Base-by-base conservation (phyloP, 2,329 filamentous ascomycete genomes). In the Aspergillus latus region DNA sequence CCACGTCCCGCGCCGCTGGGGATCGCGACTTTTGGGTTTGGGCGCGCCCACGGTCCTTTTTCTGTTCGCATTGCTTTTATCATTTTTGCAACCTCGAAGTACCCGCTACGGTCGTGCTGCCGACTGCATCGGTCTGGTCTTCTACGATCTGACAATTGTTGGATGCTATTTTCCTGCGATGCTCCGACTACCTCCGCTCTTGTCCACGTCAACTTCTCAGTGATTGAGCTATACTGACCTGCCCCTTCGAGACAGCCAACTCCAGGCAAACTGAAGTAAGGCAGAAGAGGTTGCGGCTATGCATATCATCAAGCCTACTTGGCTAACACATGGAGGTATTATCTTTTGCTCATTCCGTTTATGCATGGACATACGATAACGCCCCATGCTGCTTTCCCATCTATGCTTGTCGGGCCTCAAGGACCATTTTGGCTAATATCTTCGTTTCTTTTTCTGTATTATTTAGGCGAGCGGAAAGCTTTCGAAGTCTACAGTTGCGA, bases 401-500 rank as follows among this genome's bases (percentile, higher is more conserved):
- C 2, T 52, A 32, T 44, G 37, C 21, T 40, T 48, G 13, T 32
- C 29, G 16, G 26, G 13, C 40, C 36, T 40, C 16, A 29, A 49
- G 8, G 29, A 49, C 13, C 36, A 16, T 26, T 36, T 39, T 51
- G 30, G 55, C 67, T 69, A 60, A 69, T 53, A 2, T 2, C 2
- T 10, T 47, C 13, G 21, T 15, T 43, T 39, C 26, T 32, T 21
- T 29, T 37, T 32, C 42, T 57, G 21, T 47, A 21, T 15, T 62
- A 9, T 53, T 34, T 67, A 90, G 89, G 93, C 72, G 94, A 99
- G 79, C 90, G 96, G 74, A 97, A 97, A 72, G 92, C 97, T 73
- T 96, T 95, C 71, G 94, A 99, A 77, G 93, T 97, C 64, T 99
- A 97, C 79, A 96, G 91, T 78, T 97, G 93, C 74, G 90, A 97